Base-by-base conservation (phyloP, 2,329 filamentous ascomycete genomes). In the Diaporthe sp. region DNA sequence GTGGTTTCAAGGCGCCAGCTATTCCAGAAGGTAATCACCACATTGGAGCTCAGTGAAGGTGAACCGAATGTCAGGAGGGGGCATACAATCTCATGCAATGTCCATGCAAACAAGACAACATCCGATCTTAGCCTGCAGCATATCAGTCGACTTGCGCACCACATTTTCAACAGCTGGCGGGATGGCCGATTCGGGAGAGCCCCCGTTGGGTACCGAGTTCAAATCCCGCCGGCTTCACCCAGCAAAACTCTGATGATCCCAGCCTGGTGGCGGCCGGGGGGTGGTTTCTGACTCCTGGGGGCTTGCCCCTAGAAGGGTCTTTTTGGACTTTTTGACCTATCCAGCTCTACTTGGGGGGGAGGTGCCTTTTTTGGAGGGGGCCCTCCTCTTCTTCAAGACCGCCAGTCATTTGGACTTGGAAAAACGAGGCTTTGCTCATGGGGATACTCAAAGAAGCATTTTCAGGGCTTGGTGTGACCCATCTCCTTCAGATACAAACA, bases 171-270 rank as follows among this genome's bases (percentile, higher is more conserved):
- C 63, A 66, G 15, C 44, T 22, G 63, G 63, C 63, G 44, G 44
- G 61, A 12, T 66, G 61, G 61, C 61, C 61, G 19, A 37, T 66
- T 66, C 61, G 61, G 61, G 44, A 27, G 51, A 51, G 61, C 44
- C 61, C 61, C 61, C 44, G 42, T 19, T 66, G 32, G 32, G 32
- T 19, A 8, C 44, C 32, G 47, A 27, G 63, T 68, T 39, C 63
- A 50, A 65, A 37, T 53, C 47, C 47, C 32, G 63, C 44, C 47
- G 63, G 63, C 47, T 27, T 19, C 63, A 53, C 37, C 63, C 44
- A 66, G 44, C 32, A 53, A 53, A 66, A 66, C 9, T 13, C 30
- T 63, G 37, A 63, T 44, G 59, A 32, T 22, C 15, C 59, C 32
- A 7, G 25, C 22, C 55, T 27, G 55, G 55, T 32, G 3, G 5